These are phyloP conservation scores for Aspergillus quadrilineatus DNA, from an alignment of 2,329 filamentous ascomycete species.

Conservation along the genomic window DNA sequence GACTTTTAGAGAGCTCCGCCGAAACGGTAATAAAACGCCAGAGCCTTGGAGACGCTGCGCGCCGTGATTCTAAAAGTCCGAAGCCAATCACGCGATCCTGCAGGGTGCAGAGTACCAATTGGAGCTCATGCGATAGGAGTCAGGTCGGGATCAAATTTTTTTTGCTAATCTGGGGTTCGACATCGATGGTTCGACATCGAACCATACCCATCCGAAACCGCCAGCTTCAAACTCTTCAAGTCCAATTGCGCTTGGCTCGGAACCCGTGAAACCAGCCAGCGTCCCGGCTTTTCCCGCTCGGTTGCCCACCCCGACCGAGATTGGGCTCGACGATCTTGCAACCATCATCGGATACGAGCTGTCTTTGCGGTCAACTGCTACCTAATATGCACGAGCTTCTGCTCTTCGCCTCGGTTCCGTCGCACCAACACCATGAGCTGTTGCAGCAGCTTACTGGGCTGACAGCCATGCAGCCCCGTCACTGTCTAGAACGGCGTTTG, in stretches of 20 bases:
- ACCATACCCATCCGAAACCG: not conserved
- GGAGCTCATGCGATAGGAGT: not conserved
- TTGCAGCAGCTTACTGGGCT: constrained; percentile 62
- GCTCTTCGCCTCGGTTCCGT: constrained; percentile 59
- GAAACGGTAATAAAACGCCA: constrained; percentile 11
- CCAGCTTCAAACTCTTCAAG: not conserved
- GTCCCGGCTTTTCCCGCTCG: constrained; percentile 19
- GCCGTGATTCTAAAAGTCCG: not conserved
- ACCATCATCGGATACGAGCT: constrained; percentile 9
- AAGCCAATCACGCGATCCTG: not conserved
- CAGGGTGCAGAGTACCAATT: not conserved
- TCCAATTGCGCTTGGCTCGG: constrained; percentile 5
- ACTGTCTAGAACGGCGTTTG: constrained; percentile 55
- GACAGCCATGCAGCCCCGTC: constrained; percentile 60
- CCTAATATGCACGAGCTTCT: constrained; percentile 60
- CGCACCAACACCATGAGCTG: constrained; percentile 58
- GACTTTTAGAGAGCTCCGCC: constrained; percentile 1
- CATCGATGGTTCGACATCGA: constrained; percentile 9
- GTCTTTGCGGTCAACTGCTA: constrained; percentile 10
- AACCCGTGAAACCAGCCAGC: constrained; percentile 7
- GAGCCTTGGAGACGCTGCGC: not conserved
- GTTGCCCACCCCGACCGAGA: constrained; percentile 14
- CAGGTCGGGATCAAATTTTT: not conserved
- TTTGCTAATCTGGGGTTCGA: not conserved
- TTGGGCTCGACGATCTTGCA: not conserved